Evolutionary conservation across 148 eudicot genomes (phyloP).

Genomic region (Fagopyrum tataricum): DNA sequence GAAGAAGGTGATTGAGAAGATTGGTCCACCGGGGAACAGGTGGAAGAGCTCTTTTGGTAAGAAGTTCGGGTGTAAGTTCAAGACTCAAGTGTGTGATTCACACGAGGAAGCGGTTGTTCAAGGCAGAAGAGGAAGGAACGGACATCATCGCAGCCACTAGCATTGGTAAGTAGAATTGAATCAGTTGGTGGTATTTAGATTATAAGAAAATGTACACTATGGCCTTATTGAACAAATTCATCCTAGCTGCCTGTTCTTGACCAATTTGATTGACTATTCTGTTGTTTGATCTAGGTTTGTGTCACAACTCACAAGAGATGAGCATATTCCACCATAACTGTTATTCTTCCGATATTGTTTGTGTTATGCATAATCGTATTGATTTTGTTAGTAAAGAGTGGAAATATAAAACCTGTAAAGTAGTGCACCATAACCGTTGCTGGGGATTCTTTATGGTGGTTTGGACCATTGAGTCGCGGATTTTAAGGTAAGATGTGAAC

Average conservation of each 20-base stretch:
- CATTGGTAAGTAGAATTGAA: no score
- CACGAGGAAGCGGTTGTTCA: conserved; percentile 69
- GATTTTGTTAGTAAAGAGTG: not conserved
- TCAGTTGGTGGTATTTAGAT: no score
- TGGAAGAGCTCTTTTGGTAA: conserved; percentile 35
- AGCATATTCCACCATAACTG: not conserved
- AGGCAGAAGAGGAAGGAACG: conserved; percentile 33
- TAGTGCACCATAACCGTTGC: not conserved
- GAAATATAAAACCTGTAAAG: not conserved
- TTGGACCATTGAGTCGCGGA: not conserved
- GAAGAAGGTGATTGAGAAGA: conserved; percentile 66
- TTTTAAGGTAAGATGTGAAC: not conserved
- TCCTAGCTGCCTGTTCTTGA: no score
- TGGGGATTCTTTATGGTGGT: not conserved
- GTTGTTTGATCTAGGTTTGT: no score
- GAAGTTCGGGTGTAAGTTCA: conserved; percentile 87
- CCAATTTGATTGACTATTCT: no score
- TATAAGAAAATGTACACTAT: no score
- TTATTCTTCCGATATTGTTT: not conserved
- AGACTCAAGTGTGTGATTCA: conserved; percentile 94
- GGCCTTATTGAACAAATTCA: no score
- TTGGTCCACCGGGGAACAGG: conserved; percentile 25
- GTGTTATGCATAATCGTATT: not conserved
- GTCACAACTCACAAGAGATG: not conserved
- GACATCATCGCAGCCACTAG: conserved; percentile 1